These are phyloP conservation scores for Lecanicillium sp. DNA, from an alignment of 2,329 filamentous ascomycete species.

Conservation along the genomic window DNA sequence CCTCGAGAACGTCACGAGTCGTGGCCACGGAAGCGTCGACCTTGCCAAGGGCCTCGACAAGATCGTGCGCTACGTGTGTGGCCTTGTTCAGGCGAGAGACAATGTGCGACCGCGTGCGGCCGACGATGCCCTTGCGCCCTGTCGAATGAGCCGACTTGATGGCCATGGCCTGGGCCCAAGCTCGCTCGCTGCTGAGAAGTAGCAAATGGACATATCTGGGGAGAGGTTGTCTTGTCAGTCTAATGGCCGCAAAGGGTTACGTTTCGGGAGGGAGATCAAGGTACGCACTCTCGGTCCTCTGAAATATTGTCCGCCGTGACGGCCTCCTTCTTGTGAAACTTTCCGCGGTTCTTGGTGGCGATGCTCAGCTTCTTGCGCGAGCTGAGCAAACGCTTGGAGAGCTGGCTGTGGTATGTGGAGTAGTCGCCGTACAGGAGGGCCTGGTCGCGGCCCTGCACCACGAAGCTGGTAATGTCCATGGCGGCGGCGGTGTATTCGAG, in stretches of 20 bases:
- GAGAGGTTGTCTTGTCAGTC: background rate
- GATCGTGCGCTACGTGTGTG: constrained; percentile 56
- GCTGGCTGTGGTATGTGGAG: constrained; percentile 70
- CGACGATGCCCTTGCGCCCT: constrained; percentile 71
- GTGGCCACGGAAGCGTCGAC: constrained; percentile 56
- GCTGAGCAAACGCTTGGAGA: constrained; percentile 74
- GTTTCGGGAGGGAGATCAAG: background rate
- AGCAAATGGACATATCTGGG: constrained; percentile 68
- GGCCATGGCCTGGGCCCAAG: constrained; percentile 93
- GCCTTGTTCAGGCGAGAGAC: constrained; percentile 82
- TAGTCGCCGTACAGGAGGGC: constrained; percentile 86
- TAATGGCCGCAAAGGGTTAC: background rate
- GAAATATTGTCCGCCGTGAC: constrained; percentile 70
- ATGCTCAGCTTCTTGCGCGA: constrained; percentile 79
- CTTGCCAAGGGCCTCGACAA: constrained; percentile 61
- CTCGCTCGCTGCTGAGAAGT: constrained; percentile 78
- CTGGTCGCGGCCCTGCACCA: constrained; percentile 72
- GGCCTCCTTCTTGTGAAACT: constrained; percentile 65
- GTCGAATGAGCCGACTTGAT: constrained; percentile 79
- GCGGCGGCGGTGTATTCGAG: background rate
- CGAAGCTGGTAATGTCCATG: constrained; percentile 88
- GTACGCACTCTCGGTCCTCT: constrained; percentile 64
- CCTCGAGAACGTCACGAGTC: constrained; percentile 70
- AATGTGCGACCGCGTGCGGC: constrained; percentile 78
- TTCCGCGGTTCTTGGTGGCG: constrained; percentile 76